Evolutionary conservation across 129 eudicot genomes (phyloP).

Genomic region (Artemisia tridentata): DNA sequence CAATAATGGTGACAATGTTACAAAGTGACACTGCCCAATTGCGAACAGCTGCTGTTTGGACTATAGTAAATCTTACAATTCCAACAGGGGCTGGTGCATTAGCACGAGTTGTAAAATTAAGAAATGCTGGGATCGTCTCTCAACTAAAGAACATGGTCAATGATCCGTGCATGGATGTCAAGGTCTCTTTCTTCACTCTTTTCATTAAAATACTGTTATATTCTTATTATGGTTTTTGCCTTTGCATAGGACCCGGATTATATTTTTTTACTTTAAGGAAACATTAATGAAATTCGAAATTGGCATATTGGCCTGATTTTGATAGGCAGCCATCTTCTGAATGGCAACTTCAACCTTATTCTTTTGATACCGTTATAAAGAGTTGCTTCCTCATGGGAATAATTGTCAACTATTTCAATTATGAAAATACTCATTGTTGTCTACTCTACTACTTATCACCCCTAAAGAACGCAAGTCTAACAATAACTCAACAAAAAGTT

Average conservation of each 20-base stretch:
- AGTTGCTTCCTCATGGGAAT: no score
- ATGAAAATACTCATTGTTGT: no score
- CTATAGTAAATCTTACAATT: slow-evolving; percentile 73
- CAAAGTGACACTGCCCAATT: slow-evolving; percentile 66
- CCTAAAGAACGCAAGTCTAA: no score
- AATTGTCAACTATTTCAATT: background rate
- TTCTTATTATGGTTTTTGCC: background rate
- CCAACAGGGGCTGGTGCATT: slow-evolving; percentile 74
- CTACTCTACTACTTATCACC: no score
- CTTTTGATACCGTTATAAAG: no score
- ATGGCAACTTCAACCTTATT: no score
- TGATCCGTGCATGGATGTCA: slow-evolving; percentile 89
- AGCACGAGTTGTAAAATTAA: slow-evolving; percentile 53
- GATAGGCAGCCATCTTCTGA: no score
- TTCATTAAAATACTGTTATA: background rate
- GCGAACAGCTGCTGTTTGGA: slow-evolving; percentile 85
- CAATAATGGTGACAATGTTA: slow-evolving; percentile 52
- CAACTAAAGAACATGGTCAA: slow-evolving; percentile 69
- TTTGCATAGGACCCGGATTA: background rate
- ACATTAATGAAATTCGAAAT: background rate
- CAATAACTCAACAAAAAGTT: no score
- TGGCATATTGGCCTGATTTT: no score
- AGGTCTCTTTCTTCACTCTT: slow-evolving; percentile 42
- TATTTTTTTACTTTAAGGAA: background rate
- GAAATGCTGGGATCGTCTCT: slow-evolving; percentile 70